Conservation (phyloP, 495 filamentous ascomycete species). For the Aspergillus campestris region DNA sequence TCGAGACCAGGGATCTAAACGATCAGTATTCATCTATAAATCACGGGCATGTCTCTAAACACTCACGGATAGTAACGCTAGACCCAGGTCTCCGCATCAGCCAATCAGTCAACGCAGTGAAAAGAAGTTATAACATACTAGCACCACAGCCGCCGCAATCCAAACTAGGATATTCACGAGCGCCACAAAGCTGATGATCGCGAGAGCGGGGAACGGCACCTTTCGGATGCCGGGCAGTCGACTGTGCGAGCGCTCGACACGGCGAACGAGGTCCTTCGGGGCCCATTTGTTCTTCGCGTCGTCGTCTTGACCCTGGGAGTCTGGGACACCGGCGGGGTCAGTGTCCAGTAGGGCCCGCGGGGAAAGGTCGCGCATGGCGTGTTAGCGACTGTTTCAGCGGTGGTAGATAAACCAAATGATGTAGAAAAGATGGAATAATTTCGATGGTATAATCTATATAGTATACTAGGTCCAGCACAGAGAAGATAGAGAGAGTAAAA, state of each 20-base stretch:
- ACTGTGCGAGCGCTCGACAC: constrained; percentile 34
- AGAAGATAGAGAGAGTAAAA: too few species aligned
- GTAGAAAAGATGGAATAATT: too few species aligned
- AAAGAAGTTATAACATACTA: constrained; percentile 32
- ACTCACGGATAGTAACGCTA: constrained; percentile 34
- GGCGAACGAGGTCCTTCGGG: constrained; percentile 23
- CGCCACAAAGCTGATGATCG: constrained; percentile 57
- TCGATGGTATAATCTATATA: too few species aligned
- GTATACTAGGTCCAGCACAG: too few species aligned
- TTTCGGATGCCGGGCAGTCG: constrained; percentile 42
- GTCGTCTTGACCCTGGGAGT: neutral
- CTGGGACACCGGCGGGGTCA: too few species aligned
- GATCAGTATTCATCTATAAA: neutral
- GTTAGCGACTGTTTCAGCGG: too few species aligned
- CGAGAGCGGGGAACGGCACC: constrained; percentile 57
- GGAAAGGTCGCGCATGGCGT: constrained; percentile 9
- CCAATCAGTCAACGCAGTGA: neutral
- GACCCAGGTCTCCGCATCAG: constrained; percentile 5
- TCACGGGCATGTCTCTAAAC: neutral
- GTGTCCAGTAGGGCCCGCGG: neutral
- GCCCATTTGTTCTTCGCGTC: constrained; percentile 20
- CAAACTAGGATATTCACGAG: constrained; percentile 63
- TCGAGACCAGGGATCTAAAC: constrained; percentile 55
- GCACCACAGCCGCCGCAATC: constrained; percentile 60
- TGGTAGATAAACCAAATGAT: too few species aligned